Evolutionary conservation across 441 rosid genomes (phyloP).

Genomic region (Euphorbia schlechtendalii): DNA sequence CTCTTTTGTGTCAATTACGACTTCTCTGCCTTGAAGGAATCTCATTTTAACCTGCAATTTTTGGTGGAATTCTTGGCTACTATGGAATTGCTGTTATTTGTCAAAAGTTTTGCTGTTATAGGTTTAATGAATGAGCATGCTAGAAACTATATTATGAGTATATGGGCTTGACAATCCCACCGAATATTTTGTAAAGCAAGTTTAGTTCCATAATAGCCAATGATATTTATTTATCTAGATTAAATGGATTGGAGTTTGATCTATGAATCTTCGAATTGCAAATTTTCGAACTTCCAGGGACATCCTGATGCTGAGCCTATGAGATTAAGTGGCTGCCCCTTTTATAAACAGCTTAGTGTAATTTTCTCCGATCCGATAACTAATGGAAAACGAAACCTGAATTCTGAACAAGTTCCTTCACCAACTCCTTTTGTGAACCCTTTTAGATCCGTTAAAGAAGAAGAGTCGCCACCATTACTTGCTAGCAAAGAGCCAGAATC

Average conservation of each 20-base stretch:
- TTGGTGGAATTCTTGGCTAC: constrained; percentile 11
- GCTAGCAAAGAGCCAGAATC: constrained; percentile 19
- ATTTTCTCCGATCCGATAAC: constrained; percentile 36
- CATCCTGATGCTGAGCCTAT: constrained; percentile 54
- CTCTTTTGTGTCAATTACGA: not conserved
- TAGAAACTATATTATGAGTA: not conserved
- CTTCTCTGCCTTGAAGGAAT: constrained; percentile 7
- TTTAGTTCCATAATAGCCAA: constrained; percentile 9
- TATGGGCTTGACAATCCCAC: constrained; percentile 5
- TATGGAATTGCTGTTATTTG: not conserved
- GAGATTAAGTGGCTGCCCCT: constrained; percentile 39
- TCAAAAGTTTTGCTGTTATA: not conserved
- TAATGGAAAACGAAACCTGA: constrained; percentile 26
- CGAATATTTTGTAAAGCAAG: constrained; percentile 6
- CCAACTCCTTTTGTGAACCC: constrained; percentile 16
- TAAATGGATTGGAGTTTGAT: constrained; percentile 13
- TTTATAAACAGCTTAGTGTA: constrained; percentile 38
- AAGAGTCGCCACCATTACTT: constrained; percentile 9
- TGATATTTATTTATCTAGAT: not conserved
- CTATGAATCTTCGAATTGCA: constrained; percentile 9
- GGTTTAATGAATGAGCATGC: not conserved
- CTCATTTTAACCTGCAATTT: not conserved
- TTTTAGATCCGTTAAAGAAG: constrained; percentile 17
- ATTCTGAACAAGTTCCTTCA: constrained; percentile 18
- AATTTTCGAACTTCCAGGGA: constrained; percentile 28